Conservation (phyloP, 2,329 filamentous ascomycete species). For the Colletotrichum euphorbiae region DNA sequence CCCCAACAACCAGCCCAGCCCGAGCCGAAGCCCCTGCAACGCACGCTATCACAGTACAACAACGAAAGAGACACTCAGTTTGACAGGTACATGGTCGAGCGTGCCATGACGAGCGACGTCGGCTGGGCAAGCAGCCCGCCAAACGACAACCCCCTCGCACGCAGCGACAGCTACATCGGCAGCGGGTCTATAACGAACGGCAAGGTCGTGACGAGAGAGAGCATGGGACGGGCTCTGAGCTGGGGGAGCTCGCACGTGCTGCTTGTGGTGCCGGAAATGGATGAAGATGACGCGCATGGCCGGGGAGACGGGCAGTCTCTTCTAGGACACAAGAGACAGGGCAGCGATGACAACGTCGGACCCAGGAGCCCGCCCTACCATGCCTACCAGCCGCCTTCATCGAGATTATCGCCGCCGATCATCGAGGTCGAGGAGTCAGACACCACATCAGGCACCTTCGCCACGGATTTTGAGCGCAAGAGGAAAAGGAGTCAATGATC, state of each 20-base stretch:
- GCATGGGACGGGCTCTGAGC: slow-evolving; percentile 48
- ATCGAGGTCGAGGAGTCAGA: slow-evolving; percentile 41
- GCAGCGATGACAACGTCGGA: slow-evolving; percentile 23
- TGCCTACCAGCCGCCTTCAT: background rate
- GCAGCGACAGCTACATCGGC: slow-evolving; percentile 45
- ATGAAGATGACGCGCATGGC: slow-evolving; percentile 44
- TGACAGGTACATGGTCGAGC: slow-evolving; percentile 47
- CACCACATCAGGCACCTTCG: slow-evolving; percentile 42
- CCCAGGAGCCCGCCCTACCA: background rate
- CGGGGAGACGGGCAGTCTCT: slow-evolving; percentile 47
- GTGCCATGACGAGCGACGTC: slow-evolving; percentile 49
- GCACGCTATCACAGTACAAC: slow-evolving; percentile 41
- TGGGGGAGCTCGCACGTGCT: slow-evolving; percentile 52
- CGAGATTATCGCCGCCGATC: slow-evolving; percentile 1
- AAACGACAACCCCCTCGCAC: slow-evolving; percentile 36
- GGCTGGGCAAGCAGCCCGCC: slow-evolving; percentile 45
- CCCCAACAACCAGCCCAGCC: slow-evolving; percentile 7
- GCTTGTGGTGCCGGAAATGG: slow-evolving; percentile 55
- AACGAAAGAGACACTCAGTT: slow-evolving; percentile 46
- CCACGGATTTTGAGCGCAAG: slow-evolving; percentile 45
- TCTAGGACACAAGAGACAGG: slow-evolving; percentile 41
- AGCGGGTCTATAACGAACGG: slow-evolving; percentile 41
- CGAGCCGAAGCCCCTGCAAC: slow-evolving; percentile 8
- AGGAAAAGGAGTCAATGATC: slow-evolving; percentile 41
- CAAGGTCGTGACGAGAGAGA: slow-evolving; percentile 39